Evolutionary conservation across 768 basidiomycete species (phyloP), one percentile per base, ranked within the genome.

Genomic region (Tricholoma saponaceum): DNA sequence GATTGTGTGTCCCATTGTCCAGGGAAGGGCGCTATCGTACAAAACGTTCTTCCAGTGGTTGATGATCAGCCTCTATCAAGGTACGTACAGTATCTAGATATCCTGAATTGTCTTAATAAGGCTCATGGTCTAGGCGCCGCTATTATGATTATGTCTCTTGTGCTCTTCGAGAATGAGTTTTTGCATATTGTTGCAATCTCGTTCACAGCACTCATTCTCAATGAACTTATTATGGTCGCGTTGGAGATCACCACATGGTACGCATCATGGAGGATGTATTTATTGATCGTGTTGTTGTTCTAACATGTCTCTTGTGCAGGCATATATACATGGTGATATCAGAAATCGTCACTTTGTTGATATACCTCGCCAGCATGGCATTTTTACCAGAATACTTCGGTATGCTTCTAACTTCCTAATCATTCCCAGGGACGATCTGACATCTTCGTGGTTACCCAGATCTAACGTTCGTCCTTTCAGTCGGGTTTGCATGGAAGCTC

Each of bases 41-140:
- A 98, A 97, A 79, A 99, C 97, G 0, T 99, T 99, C 77, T 98
- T 98, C 77, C 83, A 89, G 60, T 99, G 97, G 97, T 74, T 95
- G 60, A 92, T 95, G 86, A 94, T 98, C 68, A 96, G 94, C 67
- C 77, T 98, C 50, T 99, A 98, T 72, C 97, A 99, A 83, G 96
- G 95, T 89, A 54, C 35, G 74, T 47, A 25, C 13, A 1, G 7
- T 46, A 1, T 12, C 13, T 26, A 52, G 39, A 35, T 51, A 46
- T 32, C 51, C 49, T 37, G 26, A 35, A 51, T 26, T 55, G 41
- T 49, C 4, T 3, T 13, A 12, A 44, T 37, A 37, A 56, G 51
- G 41, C 9, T 23, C 52, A 5, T 30, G 28, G 26, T 28, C 0
- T 61, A 95, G 94, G 95, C 63, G 92, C 92, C 39, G 94, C 94